Evolutionary conservation across 768 basidiomycete species (phyloP).

Genomic region (Sporobolomyces pararoseus): DNA sequence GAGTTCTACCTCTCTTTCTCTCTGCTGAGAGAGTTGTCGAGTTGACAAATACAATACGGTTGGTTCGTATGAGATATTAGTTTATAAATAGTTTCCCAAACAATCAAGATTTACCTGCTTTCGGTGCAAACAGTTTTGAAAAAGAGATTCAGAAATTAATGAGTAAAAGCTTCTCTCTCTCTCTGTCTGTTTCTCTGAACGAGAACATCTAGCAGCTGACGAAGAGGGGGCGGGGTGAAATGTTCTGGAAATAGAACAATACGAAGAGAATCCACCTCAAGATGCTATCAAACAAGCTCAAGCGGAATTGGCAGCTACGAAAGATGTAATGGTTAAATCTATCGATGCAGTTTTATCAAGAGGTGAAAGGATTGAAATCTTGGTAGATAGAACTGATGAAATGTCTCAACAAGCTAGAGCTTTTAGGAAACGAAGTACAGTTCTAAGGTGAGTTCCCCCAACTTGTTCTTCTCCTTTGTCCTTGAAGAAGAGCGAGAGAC

Average conservation of each 20-base stretch:
- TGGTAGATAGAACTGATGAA: constrained; percentile 86
- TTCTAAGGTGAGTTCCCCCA: constrained; percentile 14
- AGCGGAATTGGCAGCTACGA: constrained; percentile 64
- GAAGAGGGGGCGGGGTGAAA: too few species aligned
- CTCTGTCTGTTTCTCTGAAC: neutral
- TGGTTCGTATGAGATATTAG: too few species aligned
- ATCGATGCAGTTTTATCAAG: constrained; percentile 70
- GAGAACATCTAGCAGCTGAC: neutral
- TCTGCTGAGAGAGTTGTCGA: too few species aligned
- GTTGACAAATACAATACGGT: too few species aligned
- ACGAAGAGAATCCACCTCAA: constrained; percentile 74
- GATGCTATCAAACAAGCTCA: constrained; percentile 90
- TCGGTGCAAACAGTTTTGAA: constrained; percentile 50
- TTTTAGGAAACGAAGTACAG: constrained; percentile 54
- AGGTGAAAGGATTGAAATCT: constrained; percentile 89
- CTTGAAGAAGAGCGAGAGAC: too few species aligned
- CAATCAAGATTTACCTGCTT: constrained; percentile 48
- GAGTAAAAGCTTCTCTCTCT: constrained; percentile 1
- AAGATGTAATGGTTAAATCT: constrained; percentile 69
- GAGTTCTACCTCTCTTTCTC: neutral
- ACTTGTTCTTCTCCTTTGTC: neutral
- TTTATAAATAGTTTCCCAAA: constrained; percentile 48
- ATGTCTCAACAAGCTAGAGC: constrained; percentile 92
- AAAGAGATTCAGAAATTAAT: constrained; percentile 49
- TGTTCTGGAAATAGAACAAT: constrained; percentile 66